Percentiles rank a stretch among this genome's conserved stretches.
phyloP scores from a whole-genome alignment of 1,139 yeast species.

The Lodderomyces metapsilosis region DNA sequence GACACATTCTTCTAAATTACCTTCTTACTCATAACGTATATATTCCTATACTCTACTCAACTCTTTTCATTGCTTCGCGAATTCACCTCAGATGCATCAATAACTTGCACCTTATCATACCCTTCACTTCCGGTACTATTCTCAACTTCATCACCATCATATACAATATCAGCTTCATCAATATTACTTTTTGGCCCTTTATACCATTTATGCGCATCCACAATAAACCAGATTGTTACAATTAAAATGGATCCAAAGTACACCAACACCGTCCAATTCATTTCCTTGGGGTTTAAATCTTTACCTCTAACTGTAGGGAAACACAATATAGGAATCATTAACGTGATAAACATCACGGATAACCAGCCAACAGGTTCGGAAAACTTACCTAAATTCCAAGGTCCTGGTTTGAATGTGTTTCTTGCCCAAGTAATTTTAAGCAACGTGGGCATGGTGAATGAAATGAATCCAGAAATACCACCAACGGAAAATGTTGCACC shows the following conservation, averaged over 20 bases:
- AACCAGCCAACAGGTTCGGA: slow-evolving; percentile 47
- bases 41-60: too few relatives aligned
- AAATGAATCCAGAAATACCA: slow-evolving; percentile 70
- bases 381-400: slow-evolving; percentile 63
- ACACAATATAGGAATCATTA: slow-evolving; percentile 68
- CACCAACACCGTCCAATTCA: slow-evolving; percentile 75
- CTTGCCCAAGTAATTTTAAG: slow-evolving; percentile 59
- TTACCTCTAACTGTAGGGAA: slow-evolving; percentile 49
- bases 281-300: slow-evolving; percentile 41
- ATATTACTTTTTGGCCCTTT: slow-evolving; percentile 64
- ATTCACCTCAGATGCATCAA: background rate
- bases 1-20: too few relatives aligned
- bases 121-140: background rate
- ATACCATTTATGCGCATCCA: slow-evolving; percentile 65
- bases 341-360: slow-evolving; percentile 43
- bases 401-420: slow-evolving; percentile 60
- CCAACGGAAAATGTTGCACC: slow-evolving; percentile 78
- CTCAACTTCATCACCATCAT: slow-evolving; percentile 40
- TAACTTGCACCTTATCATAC: slow-evolving; percentile 1
- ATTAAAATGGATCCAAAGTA: slow-evolving; percentile 63
- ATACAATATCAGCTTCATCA: slow-evolving; percentile 31
- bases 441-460: slow-evolving; percentile 66
- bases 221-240: slow-evolving; percentile 50
- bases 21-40: too few relatives aligned
- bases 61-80: background rate